Evolutionary conservation across 2,329 filamentous ascomycete species (phyloP).

Genomic region (Diaporthe eres): DNA sequence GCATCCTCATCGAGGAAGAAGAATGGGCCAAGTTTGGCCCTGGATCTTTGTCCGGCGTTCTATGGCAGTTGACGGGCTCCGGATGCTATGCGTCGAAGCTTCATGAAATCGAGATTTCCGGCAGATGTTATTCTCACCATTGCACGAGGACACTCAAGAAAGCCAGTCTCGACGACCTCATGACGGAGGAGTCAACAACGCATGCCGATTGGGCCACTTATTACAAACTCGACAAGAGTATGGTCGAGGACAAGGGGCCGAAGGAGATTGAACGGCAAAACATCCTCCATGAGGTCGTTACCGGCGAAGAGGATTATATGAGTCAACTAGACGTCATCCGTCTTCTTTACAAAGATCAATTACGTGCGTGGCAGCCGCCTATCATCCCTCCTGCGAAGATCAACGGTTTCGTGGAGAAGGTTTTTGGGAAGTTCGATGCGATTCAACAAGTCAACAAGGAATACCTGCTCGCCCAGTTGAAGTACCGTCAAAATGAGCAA

Average conservation of each 20-base stretch:
- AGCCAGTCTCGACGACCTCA: slow-evolving; percentile 85
- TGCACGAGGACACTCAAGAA: slow-evolving; percentile 96
- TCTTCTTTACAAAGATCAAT: slow-evolving; percentile 86
- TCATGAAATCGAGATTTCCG: slow-evolving; percentile 78
- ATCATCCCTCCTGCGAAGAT: slow-evolving; percentile 85
- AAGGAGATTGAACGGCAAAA: slow-evolving; percentile 96
- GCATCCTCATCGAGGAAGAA: slow-evolving; percentile 87
- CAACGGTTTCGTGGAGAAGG: slow-evolving; percentile 83
- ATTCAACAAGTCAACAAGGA: slow-evolving; percentile 95
- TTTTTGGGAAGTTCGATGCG: slow-evolving; percentile 91
- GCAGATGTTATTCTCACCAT: slow-evolving; percentile 92
- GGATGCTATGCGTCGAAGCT: slow-evolving; percentile 92
- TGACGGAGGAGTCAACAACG: slow-evolving; percentile 76
- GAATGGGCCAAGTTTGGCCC: slow-evolving; percentile 97
- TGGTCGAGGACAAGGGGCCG: slow-evolving; percentile 78
- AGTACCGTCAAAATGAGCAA: slow-evolving; percentile 97
- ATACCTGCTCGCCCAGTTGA: slow-evolving; percentile 90
- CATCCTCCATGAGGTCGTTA: slow-evolving; percentile 94
- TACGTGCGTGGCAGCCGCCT: slow-evolving; percentile 79
- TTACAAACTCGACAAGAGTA: slow-evolving; percentile 85
- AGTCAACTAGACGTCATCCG: slow-evolving; percentile 89
- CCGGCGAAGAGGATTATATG: slow-evolving; percentile 92
- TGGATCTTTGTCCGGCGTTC: slow-evolving; percentile 85
- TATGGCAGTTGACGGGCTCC: slow-evolving; percentile 92
- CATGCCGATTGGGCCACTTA: slow-evolving; percentile 91